Evolutionary conservation across 495 filamentous ascomycete species (phyloP), one percentile per base, ranked within the genome.

Genomic region (Neurospora terricola): DNA sequence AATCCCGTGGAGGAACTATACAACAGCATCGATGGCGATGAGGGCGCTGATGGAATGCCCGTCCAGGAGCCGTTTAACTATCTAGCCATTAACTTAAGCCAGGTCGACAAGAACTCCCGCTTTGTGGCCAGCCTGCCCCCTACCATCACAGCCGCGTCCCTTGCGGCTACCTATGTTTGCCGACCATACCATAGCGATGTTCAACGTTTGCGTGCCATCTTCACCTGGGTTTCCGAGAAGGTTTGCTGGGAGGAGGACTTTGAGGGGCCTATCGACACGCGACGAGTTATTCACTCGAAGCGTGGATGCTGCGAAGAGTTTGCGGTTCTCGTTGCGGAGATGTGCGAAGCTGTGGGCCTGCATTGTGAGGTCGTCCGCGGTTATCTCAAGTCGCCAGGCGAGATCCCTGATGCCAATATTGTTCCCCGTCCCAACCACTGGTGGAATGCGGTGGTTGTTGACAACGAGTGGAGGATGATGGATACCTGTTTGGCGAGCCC

Each of bases 371-470:
- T 93, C 9, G 89, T 98, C 59, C 87, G 89, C 72, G 96, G 96
- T 8, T 98, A 92, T 77, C 89, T 99, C 38, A 99, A 98, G 79
- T 83, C 88, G 11, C 96, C 96, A 0, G 96, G 95, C 1, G 95
- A 98, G 75, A 81, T 89, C 3, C 86, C 93, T 18, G 94, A 98
- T 40, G 82, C 92, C 34, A 91, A 90, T 69, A 87, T 91, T 16
- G 88, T 92, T 72, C 90, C 89, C 38, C 89, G 91, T 42, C 88
- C 95, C 9, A 99, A 99, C 76, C 96, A 99, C 84, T 98, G 93
- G 92, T 99, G 96, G 96, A 99, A 99, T 77, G 91, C 93, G 2
- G 94, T 99, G 4, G 82, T 97, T 43, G 90, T 97, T 12, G 96
- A 99, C 77, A 91, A 92, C 18, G 93, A 97, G 81, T 99, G 96